Evolutionary conservation across 305 asterid genomes (phyloP).

Genomic region (Solanum hybrid): DNA sequence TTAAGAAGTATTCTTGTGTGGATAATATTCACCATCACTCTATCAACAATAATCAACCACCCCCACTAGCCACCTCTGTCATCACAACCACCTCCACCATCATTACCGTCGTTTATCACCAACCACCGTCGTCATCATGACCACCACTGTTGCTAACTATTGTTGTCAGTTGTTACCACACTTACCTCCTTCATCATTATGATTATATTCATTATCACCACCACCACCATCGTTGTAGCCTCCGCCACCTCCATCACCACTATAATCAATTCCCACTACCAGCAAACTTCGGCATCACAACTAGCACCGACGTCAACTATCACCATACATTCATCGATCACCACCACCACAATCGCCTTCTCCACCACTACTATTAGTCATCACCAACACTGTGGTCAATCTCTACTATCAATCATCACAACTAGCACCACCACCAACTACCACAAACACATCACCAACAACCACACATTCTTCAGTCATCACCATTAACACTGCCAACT

Average conservation of each 20-base stretch:
- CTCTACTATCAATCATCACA: not conserved
- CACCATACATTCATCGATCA: not conserved
- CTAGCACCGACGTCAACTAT: not conserved
- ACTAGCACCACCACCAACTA: not conserved
- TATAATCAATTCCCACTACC: not conserved
- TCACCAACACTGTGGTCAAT: not conserved
- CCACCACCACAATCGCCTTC: not conserved
- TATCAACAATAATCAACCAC: not conserved
- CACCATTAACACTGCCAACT: not conserved
- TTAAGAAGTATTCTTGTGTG: not conserved
- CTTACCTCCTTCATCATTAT: not conserved
- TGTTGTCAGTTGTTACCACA: not conserved
- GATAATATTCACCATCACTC: not conserved
- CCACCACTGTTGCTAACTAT: not conserved
- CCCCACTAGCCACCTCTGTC: not conserved
- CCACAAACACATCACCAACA: not conserved
- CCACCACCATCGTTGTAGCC: not conserved
- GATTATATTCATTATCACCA: not conserved
- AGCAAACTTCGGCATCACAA: not conserved
- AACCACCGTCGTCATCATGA: no score
- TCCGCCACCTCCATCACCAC: not conserved
- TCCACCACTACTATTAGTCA: not conserved
- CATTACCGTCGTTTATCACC: not conserved
- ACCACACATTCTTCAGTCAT: not conserved
- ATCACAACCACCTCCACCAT: not conserved